Evolutionary conservation across 2,329 filamentous ascomycete genomes (phyloP), one percentile per base, ranked within the genome.

Genomic region (Colletotrichum spaethianum): DNA sequence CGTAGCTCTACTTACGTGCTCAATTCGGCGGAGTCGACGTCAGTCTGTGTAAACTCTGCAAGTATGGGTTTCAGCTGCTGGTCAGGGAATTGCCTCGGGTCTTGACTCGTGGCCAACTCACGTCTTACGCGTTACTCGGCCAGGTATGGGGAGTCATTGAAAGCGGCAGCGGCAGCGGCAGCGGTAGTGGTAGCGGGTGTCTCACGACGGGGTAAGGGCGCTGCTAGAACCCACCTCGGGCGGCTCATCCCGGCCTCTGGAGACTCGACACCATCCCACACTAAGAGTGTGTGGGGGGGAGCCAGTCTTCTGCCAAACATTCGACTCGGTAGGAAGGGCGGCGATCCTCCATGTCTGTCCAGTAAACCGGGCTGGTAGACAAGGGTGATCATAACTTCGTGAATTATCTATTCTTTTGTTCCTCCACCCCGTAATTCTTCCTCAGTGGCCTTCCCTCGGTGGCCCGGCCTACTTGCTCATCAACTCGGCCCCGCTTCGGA

Each of bases 401-500:
- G n/a, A 70, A 72, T 60, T 70, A 64, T 57, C 46, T 50, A 33
- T n/a, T 28, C 46, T 28, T 20, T 44, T 59, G 4, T 23, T 46
- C 26, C 18, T 36, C 20, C 46, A 76, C 26, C 50, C 12, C 23
- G 18, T 44, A n/a, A 3, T n/a, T 6, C 55, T 42, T 18, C 8
- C 38, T 12, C 23, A 23, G 16, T 18, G 40, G 2, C 14, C 11
- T 23, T 16, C 26, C 23, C 56, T 6, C 3, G 5, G 4, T 20
- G n/a, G 23, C 5, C 40, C n/a, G n/a, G 11, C 28, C 55, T 74
- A 83, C 59, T 76, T 75, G 42, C 80, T 77, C 83, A 84, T 85
- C 76, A 98, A 83, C 80, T 98, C 96, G 38, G 94, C 95, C 0
- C 96, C 96, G 67, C 90, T 93, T 73, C 96, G 88, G 52, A 99